phyloP scores from a whole-genome alignment of 73 alveolate genomes.

The Symbiodinium pilosum region DNA sequence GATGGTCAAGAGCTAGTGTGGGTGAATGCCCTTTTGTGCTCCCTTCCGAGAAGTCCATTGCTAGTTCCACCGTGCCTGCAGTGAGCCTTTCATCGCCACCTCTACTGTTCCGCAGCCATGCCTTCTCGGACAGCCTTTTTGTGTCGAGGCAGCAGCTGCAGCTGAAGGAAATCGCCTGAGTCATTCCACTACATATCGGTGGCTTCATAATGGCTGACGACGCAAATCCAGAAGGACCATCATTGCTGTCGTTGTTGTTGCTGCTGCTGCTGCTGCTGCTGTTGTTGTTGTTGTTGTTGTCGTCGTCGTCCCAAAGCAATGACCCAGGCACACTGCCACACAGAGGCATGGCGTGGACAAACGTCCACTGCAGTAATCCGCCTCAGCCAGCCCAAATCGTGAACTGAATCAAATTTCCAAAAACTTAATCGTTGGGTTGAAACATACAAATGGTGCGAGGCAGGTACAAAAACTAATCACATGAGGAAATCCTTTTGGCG shows the following conservation, averaged over 20 bases:
- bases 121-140: slow-evolving; percentile 59
- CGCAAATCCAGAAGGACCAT: no score
- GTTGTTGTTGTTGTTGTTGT: no score
- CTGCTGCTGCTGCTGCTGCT: no score
- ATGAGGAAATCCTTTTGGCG: no score
- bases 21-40: not conserved
- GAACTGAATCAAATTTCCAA: no score
- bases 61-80: not conserved
- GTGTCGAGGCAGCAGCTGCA: slow-evolving; percentile 53
- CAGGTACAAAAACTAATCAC: no score
- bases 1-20: not conserved
- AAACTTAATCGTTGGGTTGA: no score
- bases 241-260: no score
- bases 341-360: slow-evolving; percentile 59
- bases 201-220: no score
- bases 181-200: no score
- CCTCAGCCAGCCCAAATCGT: slow-evolving; percentile 27
- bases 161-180: slow-evolving; percentile 74
- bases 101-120: not conserved
- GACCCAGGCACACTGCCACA: slow-evolving; percentile 91
- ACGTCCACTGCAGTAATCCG: slow-evolving; percentile 73
- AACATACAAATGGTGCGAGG: no score
- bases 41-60: not conserved
- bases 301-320: no score
- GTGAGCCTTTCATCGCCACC: not conserved